phyloP scores from a whole-genome alignment of 768 basidiomycete genomes.

The Russula vinacea region DNA sequence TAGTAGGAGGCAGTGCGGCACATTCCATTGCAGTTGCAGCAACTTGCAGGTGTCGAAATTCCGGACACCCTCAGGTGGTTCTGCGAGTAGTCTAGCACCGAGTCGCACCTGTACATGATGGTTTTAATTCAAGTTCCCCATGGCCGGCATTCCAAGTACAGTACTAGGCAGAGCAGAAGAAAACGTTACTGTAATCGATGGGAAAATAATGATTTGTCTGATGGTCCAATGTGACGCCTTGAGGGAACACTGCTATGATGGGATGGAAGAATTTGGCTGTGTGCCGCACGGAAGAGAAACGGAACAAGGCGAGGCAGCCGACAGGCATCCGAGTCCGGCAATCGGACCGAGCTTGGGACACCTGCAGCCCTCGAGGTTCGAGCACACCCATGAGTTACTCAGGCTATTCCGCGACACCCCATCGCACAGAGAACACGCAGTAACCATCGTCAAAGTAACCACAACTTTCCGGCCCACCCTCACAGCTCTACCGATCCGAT shows the following conservation, averaged over 20 bases:
- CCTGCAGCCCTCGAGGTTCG: too few species aligned
- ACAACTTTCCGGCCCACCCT: background rate
- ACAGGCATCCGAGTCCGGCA: too few species aligned
- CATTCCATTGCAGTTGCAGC: background rate
- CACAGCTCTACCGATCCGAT: background rate
- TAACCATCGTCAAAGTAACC: background rate
- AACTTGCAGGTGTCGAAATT: background rate
- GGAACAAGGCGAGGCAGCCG: constrained; percentile 8
- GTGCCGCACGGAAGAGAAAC: background rate
- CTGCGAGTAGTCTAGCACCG: background rate
- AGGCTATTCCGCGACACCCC: constrained; percentile 3
- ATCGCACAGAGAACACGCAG: background rate
- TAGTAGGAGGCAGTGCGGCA: background rate
- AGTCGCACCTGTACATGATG: background rate
- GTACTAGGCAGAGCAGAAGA: background rate
- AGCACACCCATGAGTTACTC: background rate
- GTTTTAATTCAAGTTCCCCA: background rate
- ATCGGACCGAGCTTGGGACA: too few species aligned
- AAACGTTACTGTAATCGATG: background rate
- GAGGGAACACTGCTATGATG: background rate
- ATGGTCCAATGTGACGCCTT: background rate
- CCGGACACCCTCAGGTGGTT: background rate
- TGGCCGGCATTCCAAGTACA: background rate
- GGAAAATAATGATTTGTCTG: background rate
- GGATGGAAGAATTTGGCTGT: background rate